Base-by-base conservation (phyloP, 2,329 filamentous ascomycete genomes). In the Colletotrichum filicis region DNA sequence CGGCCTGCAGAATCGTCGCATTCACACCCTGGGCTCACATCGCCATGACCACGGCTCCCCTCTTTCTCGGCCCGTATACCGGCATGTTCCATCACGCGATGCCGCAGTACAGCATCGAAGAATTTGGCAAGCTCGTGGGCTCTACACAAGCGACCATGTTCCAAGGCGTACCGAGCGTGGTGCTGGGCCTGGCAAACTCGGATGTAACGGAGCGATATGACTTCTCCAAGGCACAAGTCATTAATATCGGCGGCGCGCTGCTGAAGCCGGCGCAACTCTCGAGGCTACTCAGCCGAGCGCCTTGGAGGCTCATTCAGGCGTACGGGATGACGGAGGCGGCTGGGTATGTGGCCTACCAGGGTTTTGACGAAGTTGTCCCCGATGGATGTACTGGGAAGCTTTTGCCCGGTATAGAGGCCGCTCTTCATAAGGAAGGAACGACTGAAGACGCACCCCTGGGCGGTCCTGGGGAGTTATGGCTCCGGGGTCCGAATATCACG, bases 291-390 rank as follows among this genome's bases (percentile, higher is more conserved):
- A 67, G 74, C 24, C 76, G 79, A 32, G 79, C 81, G 3, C 79
- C 82, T 0, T 85, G 84, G 83, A 77, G 78, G 60, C 78, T 85
- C 22, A 81, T 83, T 5, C 83, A 86, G 58, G 81, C 83, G 0
- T 86, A 85, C 65, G 85, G 84, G 24, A 86, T 87, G 84, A 86
- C 84, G 0, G 85, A 86, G 71, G 83, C 81, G 2, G 83, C 80
- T 5, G 83, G 79, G 0, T 86, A 85, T 72, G 82, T 85, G 4
- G 85, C 83, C 0, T 83, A 85, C 61, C 83, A 85, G 61, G 78
- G 76, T 4, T 74, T 79, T 1, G 76, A 79, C 42, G 83, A 85
- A 58, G 68, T 72, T 0, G 52, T 81, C 2, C 79, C 80, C 0
- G 76, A 80, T 1, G 83, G 83, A 1, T 77, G 76, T 2, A 82